Base-by-base conservation (phyloP, 768 basidiomycete species). In the Hygrocybe punicea region DNA sequence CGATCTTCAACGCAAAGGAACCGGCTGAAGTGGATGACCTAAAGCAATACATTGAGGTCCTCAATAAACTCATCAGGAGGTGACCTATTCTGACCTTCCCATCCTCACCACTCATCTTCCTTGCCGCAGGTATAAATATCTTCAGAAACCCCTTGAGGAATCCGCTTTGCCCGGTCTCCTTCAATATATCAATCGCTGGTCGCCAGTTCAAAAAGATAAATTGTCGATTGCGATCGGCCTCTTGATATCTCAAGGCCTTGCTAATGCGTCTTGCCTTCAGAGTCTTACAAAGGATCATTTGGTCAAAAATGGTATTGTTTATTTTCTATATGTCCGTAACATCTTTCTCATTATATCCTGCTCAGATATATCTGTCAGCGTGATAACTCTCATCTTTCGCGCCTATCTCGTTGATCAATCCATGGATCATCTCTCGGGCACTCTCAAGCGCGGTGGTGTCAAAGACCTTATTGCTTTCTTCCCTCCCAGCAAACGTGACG, bases 11-110 rank as follows among this genome's bases (percentile, higher is more conserved):
- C 62, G 87, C 87, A 63, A 84, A 85, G 66, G 83, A 87, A 66
- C 87, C 91, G 59, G 84, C 81, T 63, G 82, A 90, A 71, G 77
- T 87, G 69, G 87, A 87, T 53, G 91, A 96, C 76, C 77, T 98
- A 73, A 95, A 89, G 82, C 89, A 88, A 69, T 93, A 97, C 65
- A 81, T 95, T 56, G 95, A 96, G 59, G 95, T 97, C 35, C 80
- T 98, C 65, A 93, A 93, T 74, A 95, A 93, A 77, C 87, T 98
- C 57, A 93, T 95, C 79, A 83, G 96, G 75, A 87, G 96, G 93
- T 91, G 45, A 34, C 36, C 10, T 29, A 40, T 55, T 17, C 48
- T 34, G 34, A 16, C 16, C 37, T 37, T 33, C 54, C 37, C 42
- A 52, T 33, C 33, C 21, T 35, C 54, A 19, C 16, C 62, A 57